Base-by-base conservation (phyloP, 768 basidiomycete species). In the Xanthoconium stramineum region DNA sequence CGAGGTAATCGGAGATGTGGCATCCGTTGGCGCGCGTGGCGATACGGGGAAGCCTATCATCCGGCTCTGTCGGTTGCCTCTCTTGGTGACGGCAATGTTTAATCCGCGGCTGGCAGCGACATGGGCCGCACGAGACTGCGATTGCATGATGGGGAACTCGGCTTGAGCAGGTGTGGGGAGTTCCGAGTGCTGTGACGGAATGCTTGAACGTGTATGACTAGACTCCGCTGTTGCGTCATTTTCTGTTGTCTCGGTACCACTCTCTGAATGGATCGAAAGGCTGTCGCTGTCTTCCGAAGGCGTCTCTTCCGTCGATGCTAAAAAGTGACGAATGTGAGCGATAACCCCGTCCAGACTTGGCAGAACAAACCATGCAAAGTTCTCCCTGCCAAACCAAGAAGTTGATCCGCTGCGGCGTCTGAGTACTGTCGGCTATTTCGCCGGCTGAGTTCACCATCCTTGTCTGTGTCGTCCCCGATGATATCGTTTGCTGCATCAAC, bases 391-490 rank as follows among this genome's bases (percentile, higher is more conserved):
- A 94, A 73, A 24, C 92, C 92, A 55, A 94, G 84, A 66, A 93
- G 74, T 69, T 85, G 76, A 73, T 94, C 92, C 43, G 92, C 88
- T 47, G 90, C 91, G 40, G 85, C 83, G 61, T 89, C 88, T 33
- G 87, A 83, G 72, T 94, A 94, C 61, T 88, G 90, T 61, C 80
- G 83, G 66, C 90, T 92, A 71, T 94, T 94, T 62, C 92, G 82
- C 57, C 85, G 83, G 66, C 79, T 76, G 42, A 77, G 70, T 24
- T 79, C 81, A 38, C 59, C 71, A n/a, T 68, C 69, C 32, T 65
- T 56, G 32, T 72, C 72, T 15, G 53, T 60, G 19, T 65, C 66
- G 12, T 50, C 64, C 36, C 62, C 63, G 17, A 15, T 52, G n/a
- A 46, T 38, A 47, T 61, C 65, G 33, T 74, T 69, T 40, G 55